A percentile compares a stretch with the other conserved stretches of the same genome.
phyloP scores from a whole-genome alignment of 2,329 filamentous ascomycete genomes.

The Ceratocystis harringtonii region DNA sequence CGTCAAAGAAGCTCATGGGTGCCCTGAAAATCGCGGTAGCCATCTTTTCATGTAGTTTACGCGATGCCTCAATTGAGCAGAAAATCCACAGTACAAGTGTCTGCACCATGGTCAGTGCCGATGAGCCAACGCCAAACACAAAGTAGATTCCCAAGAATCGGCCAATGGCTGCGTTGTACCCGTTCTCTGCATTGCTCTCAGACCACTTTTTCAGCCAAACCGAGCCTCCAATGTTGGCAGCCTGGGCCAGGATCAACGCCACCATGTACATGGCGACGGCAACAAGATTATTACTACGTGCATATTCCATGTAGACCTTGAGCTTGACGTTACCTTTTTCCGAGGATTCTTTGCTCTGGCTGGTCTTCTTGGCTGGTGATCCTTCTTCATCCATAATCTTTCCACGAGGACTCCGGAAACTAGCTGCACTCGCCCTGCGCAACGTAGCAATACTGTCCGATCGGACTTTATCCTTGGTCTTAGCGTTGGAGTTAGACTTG shows the following conservation, averaged over 20 bases:
- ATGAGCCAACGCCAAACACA: conserved; percentile 77
- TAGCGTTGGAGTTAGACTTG: conserved; percentile 29
- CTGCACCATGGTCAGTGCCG: conserved; percentile 73
- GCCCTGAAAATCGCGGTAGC: conserved; percentile 92
- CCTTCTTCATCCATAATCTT: conserved; percentile 77
- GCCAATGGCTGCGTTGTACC: conserved; percentile 59
- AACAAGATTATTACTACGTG: conserved; percentile 77
- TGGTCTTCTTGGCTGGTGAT: conserved; percentile 52
- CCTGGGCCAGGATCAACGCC: conserved; percentile 65
- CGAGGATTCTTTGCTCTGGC: conserved; percentile 71
- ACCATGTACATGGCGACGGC: conserved; percentile 70
- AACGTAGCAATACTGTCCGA: conserved; percentile 64
- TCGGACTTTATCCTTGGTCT: conserved; percentile 36
- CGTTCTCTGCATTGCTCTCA: conserved; percentile 54
- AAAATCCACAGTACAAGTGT: conserved; percentile 98
- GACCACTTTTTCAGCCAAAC: conserved; percentile 94
- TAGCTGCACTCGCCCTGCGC: conserved; percentile 79
- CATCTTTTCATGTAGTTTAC: conserved; percentile 95
- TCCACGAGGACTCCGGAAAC: conserved; percentile 71
- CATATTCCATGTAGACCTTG: conserved; percentile 87
- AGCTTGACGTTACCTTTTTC: conserved; percentile 98
- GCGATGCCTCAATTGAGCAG: conserved; percentile 95
- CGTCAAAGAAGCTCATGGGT: conserved; percentile 98
- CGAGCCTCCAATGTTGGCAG: conserved; percentile 65
- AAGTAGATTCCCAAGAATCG: conserved; percentile 95